Conservation (phyloP, 345 rosid species). For the Excoecaria cochinchinensis region DNA sequence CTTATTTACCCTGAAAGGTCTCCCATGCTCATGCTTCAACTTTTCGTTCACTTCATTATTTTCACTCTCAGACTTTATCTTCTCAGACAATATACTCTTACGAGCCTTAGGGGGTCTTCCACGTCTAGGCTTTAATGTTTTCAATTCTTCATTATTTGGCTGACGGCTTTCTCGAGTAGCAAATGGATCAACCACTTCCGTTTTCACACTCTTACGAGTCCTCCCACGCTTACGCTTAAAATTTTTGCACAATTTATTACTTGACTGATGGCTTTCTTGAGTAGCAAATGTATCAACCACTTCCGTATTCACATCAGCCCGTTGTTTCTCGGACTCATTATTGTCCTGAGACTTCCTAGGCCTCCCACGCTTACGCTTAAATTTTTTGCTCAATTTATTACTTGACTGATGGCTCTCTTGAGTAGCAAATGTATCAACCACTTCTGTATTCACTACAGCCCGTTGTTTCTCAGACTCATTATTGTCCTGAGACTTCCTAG, state of each 20-base stretch:
- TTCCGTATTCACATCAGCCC: conserved; percentile 9
- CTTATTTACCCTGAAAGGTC: conserved; percentile 13
- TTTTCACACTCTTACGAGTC: conserved; percentile 26
- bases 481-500: conserved; percentile 30
- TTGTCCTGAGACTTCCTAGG: conserved; percentile 4
- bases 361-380: conserved; percentile 14
- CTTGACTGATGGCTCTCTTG: background rate
- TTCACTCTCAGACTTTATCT: conserved; percentile 4
- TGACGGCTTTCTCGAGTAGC: background rate
- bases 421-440: background rate
- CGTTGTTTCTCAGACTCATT: background rate
- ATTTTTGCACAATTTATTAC: conserved; percentile 3
- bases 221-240: conserved; percentile 28
- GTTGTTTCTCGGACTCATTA: background rate
- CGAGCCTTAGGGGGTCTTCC: conserved; percentile 11
- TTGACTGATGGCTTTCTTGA: background rate
- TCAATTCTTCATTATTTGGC: background rate
- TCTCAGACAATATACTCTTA: background rate
- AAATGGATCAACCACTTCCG: conserved; percentile 3
- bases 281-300: background rate
- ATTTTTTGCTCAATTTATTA: background rate
- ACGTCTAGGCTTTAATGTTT: conserved; percentile 9
- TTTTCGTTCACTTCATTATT: conserved; percentile 16
- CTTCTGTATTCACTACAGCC: background rate
- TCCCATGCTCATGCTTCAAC: conserved; percentile 27